Percentiles rank a stretch among this genome's conserved stretches.
phyloP scores from a whole-genome alignment of 495 filamentous ascomycete species.

The Hypoxylon subgilvum region DNA sequence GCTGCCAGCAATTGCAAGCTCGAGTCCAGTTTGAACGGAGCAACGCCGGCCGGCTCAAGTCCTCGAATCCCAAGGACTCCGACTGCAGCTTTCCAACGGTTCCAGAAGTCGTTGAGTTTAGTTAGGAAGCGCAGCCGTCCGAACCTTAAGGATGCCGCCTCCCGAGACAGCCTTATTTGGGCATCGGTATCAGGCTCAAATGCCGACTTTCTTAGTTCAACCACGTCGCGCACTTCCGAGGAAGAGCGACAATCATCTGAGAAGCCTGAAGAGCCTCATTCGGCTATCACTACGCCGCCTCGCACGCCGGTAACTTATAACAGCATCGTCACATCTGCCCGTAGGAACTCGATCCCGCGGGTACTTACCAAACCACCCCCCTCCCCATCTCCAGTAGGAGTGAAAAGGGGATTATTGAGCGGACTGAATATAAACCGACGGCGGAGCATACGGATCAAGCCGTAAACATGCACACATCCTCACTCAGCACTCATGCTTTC shows the following conservation, averaged over 20 bases:
- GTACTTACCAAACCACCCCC: slow-evolving; percentile 30
- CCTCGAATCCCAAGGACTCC: slow-evolving; percentile 46
- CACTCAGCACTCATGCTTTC: slow-evolving; percentile 1
- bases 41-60: slow-evolving; percentile 20
- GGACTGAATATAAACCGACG: slow-evolving; percentile 45
- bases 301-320: slow-evolving; percentile 49
- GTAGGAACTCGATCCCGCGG: slow-evolving; percentile 44
- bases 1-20: slow-evolving; percentile 48
- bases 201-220: slow-evolving; percentile 25
- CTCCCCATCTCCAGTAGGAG: slow-evolving; percentile 31
- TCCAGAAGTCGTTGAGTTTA: slow-evolving; percentile 53
- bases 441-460: slow-evolving; percentile 49
- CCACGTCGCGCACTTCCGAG: slow-evolving; percentile 19
- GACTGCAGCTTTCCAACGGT: slow-evolving; percentile 49
- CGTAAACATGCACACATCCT: slow-evolving; percentile 21
- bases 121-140: slow-evolving; percentile 55
- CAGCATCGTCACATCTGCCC: slow-evolving; percentile 45
- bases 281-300: slow-evolving; percentile 32
- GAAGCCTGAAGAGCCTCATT: slow-evolving; percentile 21
- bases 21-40: slow-evolving; percentile 26
- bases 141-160: slow-evolving; percentile 41
- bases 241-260: slow-evolving; percentile 14
- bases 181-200: slow-evolving; percentile 27
- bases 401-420: slow-evolving; percentile 50
- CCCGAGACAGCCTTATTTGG: slow-evolving; percentile 24